Evolutionary conservation across 2,329 filamentous ascomycete genomes (phyloP), one percentile per base, ranked within the genome.

Genomic region (Cladophialophora exuberans): DNA sequence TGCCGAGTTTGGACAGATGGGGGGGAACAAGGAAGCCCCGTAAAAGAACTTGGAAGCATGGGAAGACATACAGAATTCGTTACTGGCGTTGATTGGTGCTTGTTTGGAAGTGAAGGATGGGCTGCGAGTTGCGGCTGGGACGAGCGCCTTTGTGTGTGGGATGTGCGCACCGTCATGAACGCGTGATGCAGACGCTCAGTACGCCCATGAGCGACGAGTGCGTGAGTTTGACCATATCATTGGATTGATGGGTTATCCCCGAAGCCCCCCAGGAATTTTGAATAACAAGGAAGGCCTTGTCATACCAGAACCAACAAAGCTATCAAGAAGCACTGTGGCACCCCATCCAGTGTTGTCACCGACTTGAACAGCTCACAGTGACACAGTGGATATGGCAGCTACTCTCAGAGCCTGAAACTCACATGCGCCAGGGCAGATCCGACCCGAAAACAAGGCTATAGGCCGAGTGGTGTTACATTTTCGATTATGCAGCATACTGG

Each of bases 31-130:
- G 65, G 66, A 20, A 70, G 68, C 3, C 64, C 72, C 69, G 46
- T 70, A 60, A 64, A 77, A 6, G 86, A 96, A 72, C 75, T 96
- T 64, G 92, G 91, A 3, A 75, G 90, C 33, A 97, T 99, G 92
- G 91, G 89, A 54, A 77, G 85, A 15, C 94, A 99, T 71, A 97
- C 93, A 0, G 94, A 99, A 75, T 99, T 99, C 66, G 91, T 88
- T 7, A 96, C 91, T 3, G 94, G 94, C 6, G 89, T 97, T 0
- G 94, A 99, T 71, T 99, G 95, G 94, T 99, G 94, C 73, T 73
- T 99, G 39, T 99, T 99, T 72, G 94, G 94, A 3, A 88, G 85
- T 20, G 92, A 96, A 61, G 94, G 94, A 4, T 99, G 94, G 94
- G 92, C 92, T 63, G 92, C 94, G 2, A 95, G 89, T 60, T 89